Evolutionary conservation across 140 eudicot species (phyloP), one percentile per base, ranked within the genome.

Genomic region (Bidens hawaiensis): DNA sequence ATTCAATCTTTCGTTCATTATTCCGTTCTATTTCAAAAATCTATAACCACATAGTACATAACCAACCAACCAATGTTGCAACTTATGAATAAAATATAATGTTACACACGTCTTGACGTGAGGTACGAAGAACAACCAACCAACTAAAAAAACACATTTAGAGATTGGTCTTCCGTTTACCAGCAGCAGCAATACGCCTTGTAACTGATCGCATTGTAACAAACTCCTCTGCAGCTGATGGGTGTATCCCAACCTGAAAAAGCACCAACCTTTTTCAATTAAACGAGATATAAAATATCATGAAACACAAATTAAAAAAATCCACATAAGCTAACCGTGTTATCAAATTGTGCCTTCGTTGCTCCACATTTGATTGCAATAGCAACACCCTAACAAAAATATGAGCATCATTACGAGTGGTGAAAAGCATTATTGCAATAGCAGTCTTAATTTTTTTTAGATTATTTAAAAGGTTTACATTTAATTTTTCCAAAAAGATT

Each of bases 281-380:
- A n/a, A n/a, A n/a, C n/a, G n/a, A n/a, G n/a, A n/a, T n/a, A n/a
- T n/a, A n/a, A n/a, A n/a, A n/a, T n/a, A n/a, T n/a, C n/a, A n/a
- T n/a, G n/a, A n/a, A n/a, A n/a, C n/a, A n/a, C n/a, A n/a, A n/a
- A n/a, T n/a, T n/a, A n/a, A 18, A 52, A 25, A n/a, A 46, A 60
- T 45, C 5, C 14, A 49, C 67, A 31, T 28, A 63, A 13, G 60
- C 87, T 78, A 54, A 90, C 95, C 76, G 96, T 91, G 83, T 95
- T 87, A 71, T 91, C 98, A 31, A 91, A 87, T 42, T 87, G 98
- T 43, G 87, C 89, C 74, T 91, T 91, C 26, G 98, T 91, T 40
- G 98, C 98, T 71, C 98, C 98, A 79, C 98, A 91, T 62, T 87
- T 91, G 61, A 91, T 79, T 30, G 95, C 98, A 64, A 87, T 18